Conservation (phyloP, 148 eudicot species). For the Arctostaphylos glauca region DNA sequence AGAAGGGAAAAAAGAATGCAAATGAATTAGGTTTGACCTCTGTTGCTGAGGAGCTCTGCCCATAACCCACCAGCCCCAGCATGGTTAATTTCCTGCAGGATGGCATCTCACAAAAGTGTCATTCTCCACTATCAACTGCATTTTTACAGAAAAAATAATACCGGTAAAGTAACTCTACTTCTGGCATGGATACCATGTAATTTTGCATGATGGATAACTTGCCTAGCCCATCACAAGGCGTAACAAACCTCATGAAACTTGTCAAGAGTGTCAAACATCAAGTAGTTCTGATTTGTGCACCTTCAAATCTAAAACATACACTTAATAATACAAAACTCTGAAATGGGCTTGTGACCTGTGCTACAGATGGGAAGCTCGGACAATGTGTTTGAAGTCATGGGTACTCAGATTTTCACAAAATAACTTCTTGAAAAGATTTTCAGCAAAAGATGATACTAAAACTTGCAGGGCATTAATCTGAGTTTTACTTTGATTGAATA, state of each 20-base stretch:
- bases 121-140: background rate
- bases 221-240: background rate
- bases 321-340: background rate
- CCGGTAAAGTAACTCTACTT: background rate
- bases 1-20: background rate
- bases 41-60: constrained; percentile 89
- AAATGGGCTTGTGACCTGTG: background rate
- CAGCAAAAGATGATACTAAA: background rate
- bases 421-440: background rate
- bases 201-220: background rate
- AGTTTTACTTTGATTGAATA: background rate
- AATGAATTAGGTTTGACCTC: constrained; percentile 45
- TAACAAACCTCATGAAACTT: background rate
- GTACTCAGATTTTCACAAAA: background rate
- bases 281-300: background rate
- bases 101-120: constrained; percentile 11
- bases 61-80: constrained; percentile 97
- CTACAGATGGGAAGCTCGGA: background rate
- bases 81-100: constrained; percentile 83
- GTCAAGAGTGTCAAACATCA: background rate
- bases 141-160: background rate
- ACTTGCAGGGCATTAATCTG: background rate
- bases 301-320: background rate
- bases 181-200: background rate
- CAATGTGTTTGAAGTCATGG: background rate